These are phyloP conservation scores for Dimocarpus longan DNA, from an alignment of 345 rosid species.

Conservation along the genomic window DNA sequence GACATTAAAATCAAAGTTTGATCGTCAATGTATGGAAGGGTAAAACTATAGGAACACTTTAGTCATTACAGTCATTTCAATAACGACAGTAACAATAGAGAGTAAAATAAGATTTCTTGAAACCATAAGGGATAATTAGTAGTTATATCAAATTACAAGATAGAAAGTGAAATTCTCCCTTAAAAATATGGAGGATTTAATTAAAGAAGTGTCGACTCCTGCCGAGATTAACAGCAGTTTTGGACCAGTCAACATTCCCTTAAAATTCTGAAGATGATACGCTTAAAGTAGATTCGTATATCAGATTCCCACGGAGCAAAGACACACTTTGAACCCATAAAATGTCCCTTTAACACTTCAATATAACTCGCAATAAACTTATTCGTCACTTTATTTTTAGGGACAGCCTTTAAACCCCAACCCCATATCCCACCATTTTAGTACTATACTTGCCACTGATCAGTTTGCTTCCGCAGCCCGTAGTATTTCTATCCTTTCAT, in stretches of 20 bases:
- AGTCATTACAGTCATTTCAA: no score
- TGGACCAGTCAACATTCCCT: not conserved
- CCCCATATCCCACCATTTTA: not conserved
- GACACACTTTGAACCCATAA: constrained; percentile 15
- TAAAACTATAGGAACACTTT: no score
- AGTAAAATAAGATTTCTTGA: no score
- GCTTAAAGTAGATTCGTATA: not conserved
- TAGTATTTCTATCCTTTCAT: not conserved
- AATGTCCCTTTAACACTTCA: constrained; percentile 5
- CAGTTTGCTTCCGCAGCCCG: not conserved
- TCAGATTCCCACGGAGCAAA: constrained; percentile 7
- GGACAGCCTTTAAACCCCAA: not conserved
- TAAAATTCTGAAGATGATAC: not conserved
- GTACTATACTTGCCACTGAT: not conserved
- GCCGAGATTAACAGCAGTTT: no score
- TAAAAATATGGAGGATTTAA: no score
- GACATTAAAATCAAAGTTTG: no score
- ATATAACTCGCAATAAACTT: not conserved
- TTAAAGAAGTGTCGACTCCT: no score
- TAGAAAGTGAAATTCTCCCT: no score
- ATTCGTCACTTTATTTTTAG: not conserved
- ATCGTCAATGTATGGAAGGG: no score
- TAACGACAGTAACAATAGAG: no score
- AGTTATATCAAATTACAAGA: no score
- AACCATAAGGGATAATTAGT: no score